Base-by-base conservation (phyloP, 768 basidiomycete species). In the Suillus hirtellus region DNA sequence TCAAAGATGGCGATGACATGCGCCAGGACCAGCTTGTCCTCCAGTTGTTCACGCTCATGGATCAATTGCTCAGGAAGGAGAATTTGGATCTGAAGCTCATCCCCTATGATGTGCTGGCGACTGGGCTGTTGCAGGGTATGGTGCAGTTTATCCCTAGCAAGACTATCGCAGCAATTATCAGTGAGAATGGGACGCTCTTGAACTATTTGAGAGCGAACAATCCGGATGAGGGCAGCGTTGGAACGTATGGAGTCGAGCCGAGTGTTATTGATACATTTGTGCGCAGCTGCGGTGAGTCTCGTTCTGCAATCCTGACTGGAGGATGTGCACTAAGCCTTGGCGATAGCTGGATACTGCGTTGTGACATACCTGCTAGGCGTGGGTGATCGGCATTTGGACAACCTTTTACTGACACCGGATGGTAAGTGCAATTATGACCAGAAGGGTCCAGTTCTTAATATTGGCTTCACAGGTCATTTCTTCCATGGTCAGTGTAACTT, bases 1-100 rank as follows among this genome's bases (percentile, higher is more conserved):
- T 99, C 84, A 99, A 99, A 77, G 96, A 98, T 68, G 97, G 97
- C 15, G 97, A 99, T 72, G 97, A 99, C 72, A 90, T 99, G 83
- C 89, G 97, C 24, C 97, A 99, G 75, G 97, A 99, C 73, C 97
- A 99, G 74, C 86, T 99, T 43, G 96, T 99, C 34, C 90, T 99
- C 58, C 97, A 99, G 75, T 82, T 99, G n/a, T 96, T 99, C 75
- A 97, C 95, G 17, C 86, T 99, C 34, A 99, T 99, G 97, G 95
- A 99, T 72, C 84, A 92, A 55, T 76, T 99, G 31, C 77, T 99
- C 65, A 80, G 95, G 63, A 96, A 96, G 76, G 97, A 99, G 79
- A 97, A 97, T 72, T 75, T 99, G 60, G 97, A 99, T 72, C 79
- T 99, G 63, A 93, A 94, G 72, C 73, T 99, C 62, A 94, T 86